Evolutionary conservation across 1,284 basidiomycete genomes (phyloP), one percentile per base, ranked within the genome.

Genomic region (Kwoniella shivajii): DNA sequence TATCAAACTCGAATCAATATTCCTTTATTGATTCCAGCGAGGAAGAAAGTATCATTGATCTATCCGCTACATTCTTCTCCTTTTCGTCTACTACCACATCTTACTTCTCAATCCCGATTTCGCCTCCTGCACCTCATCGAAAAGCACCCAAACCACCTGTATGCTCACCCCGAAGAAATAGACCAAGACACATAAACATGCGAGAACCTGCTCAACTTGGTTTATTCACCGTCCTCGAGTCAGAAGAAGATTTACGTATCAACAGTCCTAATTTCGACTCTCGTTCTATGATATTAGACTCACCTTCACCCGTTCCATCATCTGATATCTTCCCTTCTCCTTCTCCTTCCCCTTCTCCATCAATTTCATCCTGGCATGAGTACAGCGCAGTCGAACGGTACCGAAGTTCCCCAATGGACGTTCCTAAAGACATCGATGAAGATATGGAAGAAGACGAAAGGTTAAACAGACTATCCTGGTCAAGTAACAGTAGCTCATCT

Each of bases 201-300:
- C 60, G 46, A 9, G 66, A 68, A 49, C 71, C 68, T 5, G 61
- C 64, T 13, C 50, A 54, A 7, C 63, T 54, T 27, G 73, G 69
- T 2, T 60, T 74, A 9, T 74, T 69, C 62, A 72, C 71, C 22
- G 61, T 74, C 13, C 56, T 43, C 31, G 72, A 74, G 50, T 54
- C 57, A 14, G 50, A 52, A n/a, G 59, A 59, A 7, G 66, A 65
- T 16, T 14, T n/a, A 18, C 18, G 33, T 30, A 31, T 3, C n/a
- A 41, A 20, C 6, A 18, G 16, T 50, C 37, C 18, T 22, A 38
- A 27, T 11, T 4, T 29, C 46, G n/a, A 48, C n/a, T n/a, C n/a
- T n/a, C n/a, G n/a, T n/a, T n/a, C n/a, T 3, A 13, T 31, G 22
- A 49, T 54, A 37, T 54, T 48, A 36, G 18, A 30, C 26, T 16